Conservation (phyloP, 257 asterid species). For the Rauvolfia tetraphylla region DNA sequence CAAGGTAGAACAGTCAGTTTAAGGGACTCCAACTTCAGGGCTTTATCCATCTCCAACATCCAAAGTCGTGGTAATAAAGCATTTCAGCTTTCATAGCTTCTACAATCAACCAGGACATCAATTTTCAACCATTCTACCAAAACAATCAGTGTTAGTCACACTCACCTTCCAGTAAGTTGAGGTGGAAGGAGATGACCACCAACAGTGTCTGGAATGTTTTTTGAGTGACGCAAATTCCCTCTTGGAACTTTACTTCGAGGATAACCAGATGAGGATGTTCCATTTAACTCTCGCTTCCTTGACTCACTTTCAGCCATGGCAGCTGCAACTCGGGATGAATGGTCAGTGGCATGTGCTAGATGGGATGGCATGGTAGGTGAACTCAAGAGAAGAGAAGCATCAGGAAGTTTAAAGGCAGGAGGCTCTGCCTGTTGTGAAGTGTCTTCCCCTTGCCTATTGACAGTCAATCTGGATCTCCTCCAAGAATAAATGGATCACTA, state of each 20-base stretch:
- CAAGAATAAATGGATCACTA: slow-evolving; percentile 11
- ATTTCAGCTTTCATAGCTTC: neutral
- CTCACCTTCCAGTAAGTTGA: slow-evolving; percentile 82
- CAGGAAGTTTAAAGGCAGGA: slow-evolving; percentile 60
- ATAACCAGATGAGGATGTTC: slow-evolving; percentile 33
- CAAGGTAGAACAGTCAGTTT: neutral
- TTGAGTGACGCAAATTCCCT: slow-evolving; percentile 56
- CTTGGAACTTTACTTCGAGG: slow-evolving; percentile 72
- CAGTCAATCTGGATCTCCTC: slow-evolving; percentile 30
- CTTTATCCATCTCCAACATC: neutral
- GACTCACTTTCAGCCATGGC: slow-evolving; percentile 76
- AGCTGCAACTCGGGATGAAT: slow-evolving; percentile 78
- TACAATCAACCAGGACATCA: neutral
- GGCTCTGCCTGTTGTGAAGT: slow-evolving; percentile 30
- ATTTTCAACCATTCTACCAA: neutral
- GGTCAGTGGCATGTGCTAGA: slow-evolving; percentile 37
- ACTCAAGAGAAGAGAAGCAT: slow-evolving; percentile 67
- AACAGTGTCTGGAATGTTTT: slow-evolving; percentile 60
- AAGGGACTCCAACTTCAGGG: neutral
- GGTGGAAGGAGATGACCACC: slow-evolving; percentile 70
- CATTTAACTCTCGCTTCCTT: slow-evolving; percentile 61
- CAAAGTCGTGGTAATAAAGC: neutral
- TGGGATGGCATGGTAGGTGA: slow-evolving; percentile 53
- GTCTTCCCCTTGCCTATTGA: slow-evolving; percentile 28
- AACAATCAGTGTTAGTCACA: neutral